These are phyloP conservation scores for Plasmodium gallinaceum DNA, from an alignment of 169 alveolate genomes.

Conservation along the genomic window DNA sequence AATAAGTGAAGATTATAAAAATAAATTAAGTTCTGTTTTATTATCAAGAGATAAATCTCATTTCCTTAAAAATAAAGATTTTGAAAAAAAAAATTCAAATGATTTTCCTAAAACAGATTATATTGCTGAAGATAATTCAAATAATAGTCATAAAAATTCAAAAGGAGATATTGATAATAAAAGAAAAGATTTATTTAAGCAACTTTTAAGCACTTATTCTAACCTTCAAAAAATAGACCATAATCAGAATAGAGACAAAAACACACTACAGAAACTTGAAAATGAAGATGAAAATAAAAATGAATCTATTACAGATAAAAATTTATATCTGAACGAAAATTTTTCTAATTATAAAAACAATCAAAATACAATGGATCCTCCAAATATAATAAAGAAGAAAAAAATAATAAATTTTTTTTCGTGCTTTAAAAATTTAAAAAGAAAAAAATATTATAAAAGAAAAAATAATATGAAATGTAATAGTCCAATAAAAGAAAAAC, in stretches of 20 bases:
- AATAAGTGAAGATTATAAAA: conserved; percentile 27
- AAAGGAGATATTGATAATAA: conserved; percentile 7
- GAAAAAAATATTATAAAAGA: conserved; percentile 31
- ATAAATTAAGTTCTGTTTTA: conserved; percentile 7
- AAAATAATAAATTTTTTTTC: conserved; percentile 32
- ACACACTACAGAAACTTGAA: too few species aligned
- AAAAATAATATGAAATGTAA: conserved; percentile 9
- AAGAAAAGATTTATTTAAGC: conserved; percentile 4
- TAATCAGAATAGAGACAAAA: too few species aligned
- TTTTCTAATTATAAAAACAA: too few species aligned
- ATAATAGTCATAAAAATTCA: conserved; percentile 2
- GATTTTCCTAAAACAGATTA: conserved; percentile 2
- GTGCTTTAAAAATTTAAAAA: conserved; percentile 21
- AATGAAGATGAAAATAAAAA: too few species aligned
- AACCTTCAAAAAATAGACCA: neutral
- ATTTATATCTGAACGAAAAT: too few species aligned
- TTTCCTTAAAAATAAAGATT: neutral
- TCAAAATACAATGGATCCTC: too few species aligned
- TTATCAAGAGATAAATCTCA: conserved; percentile 12
- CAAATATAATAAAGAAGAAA: neutral
- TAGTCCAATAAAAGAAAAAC: conserved; percentile 9
- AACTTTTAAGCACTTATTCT: neutral
- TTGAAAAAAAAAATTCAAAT: conserved; percentile 7
- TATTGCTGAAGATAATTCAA: neutral
- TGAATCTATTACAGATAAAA: too few species aligned